Conservation (phyloP, 2,329 filamentous ascomycete genomes). For the Hypoxylon sp. region DNA sequence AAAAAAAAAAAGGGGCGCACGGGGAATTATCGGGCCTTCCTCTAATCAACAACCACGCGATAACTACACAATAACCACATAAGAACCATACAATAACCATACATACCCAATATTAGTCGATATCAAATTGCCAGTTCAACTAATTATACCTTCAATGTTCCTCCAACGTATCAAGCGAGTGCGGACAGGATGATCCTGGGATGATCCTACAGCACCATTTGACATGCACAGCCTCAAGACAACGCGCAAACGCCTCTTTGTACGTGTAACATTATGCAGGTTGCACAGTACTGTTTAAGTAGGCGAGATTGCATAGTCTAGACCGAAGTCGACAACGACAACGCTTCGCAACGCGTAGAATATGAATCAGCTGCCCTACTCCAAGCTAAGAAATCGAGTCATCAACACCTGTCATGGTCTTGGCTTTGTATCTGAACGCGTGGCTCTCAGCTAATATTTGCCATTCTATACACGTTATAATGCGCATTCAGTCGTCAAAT, state of each 20-base stretch:
- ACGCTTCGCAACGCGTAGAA: conserved; percentile 4
- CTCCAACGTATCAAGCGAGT: conserved; percentile 7
- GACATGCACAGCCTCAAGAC: conserved; percentile 45
- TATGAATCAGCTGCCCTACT: conserved; percentile 25
- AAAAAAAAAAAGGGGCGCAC: background rate
- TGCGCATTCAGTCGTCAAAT: conserved; percentile 30
- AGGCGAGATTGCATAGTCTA: conserved; percentile 23
- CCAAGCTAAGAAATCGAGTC: conserved; percentile 21
- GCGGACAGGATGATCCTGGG: conserved; percentile 23
- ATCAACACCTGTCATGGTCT: conserved; percentile 23
- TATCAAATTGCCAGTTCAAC: background rate
- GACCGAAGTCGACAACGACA: conserved; percentile 9
- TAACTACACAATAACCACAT: too few relatives aligned
- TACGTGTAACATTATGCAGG: conserved; percentile 26
- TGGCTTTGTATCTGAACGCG: conserved; percentile 40
- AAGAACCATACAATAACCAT: background rate
- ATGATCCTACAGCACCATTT: conserved; percentile 16
- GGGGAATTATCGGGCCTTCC: conserved; percentile 28
- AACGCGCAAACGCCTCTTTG: conserved; percentile 39
- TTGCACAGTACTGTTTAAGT: conserved; percentile 10
- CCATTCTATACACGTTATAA: conserved; percentile 18
- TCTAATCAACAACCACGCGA: conserved; percentile 1
- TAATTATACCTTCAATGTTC: conserved; percentile 22
- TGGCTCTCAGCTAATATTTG: conserved; percentile 31
- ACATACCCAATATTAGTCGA: conserved; percentile 7